Percentiles rank a stretch among this genome's conserved stretches.
Conservation (phyloP, 148 eudicot species). For the Chenopodium album region DNA sequence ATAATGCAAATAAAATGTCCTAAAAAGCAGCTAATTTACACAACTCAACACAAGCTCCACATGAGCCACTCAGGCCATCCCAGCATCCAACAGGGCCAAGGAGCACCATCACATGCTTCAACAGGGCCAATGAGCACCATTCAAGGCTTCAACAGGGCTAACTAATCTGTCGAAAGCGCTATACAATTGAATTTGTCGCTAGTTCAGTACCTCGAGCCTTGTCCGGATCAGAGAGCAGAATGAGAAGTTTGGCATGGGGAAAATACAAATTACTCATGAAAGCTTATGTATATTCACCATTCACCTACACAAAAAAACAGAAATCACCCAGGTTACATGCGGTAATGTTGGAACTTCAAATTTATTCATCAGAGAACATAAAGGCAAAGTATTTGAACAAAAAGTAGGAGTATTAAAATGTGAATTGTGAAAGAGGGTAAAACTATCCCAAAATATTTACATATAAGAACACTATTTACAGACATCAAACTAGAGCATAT, state of each 20-base stretch:
- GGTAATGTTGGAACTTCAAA: not conserved
- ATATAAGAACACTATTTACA: not conserved
- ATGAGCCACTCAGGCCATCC: not conserved
- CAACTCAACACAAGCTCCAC: not conserved
- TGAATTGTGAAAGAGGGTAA: not conserved
- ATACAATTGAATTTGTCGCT: slow-evolving; percentile 8
- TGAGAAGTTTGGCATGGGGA: slow-evolving; percentile 4
- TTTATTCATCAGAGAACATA: not conserved
- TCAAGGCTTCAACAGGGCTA: not conserved
- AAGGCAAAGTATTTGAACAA: not conserved
- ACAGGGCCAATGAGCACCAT: slow-evolving; percentile 14
- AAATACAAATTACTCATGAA: not conserved
- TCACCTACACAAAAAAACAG: slow-evolving; percentile 23
- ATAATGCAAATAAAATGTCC: not conserved
- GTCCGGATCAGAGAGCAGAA: not conserved
- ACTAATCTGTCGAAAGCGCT: not conserved
- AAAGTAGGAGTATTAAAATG: not conserved
- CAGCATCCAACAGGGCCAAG: not conserved
- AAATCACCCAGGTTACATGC: slow-evolving; percentile 6
- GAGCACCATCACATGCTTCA: not conserved
- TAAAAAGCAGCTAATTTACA: not conserved
- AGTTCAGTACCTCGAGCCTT: not conserved
- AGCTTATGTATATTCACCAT: slow-evolving; percentile 6
- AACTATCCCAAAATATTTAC: not conserved
- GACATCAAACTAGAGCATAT: not conserved